These are phyloP conservation scores for Cyclaneusma minus DNA, from an alignment of 2,329 filamentous ascomycete genomes.

Conservation along the genomic window DNA sequence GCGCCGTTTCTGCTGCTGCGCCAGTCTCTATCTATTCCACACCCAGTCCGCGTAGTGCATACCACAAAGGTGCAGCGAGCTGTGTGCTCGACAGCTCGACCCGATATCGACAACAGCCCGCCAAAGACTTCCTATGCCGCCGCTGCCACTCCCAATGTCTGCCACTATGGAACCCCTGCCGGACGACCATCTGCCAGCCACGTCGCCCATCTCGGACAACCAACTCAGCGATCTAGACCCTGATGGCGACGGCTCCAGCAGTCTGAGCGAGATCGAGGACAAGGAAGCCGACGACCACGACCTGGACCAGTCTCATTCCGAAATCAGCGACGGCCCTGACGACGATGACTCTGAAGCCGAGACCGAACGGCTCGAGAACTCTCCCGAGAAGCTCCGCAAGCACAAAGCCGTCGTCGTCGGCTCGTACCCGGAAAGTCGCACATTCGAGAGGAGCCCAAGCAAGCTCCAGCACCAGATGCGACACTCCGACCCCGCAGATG, in stretches of 20 bases:
- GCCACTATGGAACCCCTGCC: too few species aligned
- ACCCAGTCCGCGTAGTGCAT: too few species aligned
- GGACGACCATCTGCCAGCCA: conserved; percentile 22
- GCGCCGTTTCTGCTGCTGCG: too few species aligned
- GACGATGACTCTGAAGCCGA: conserved; percentile 64
- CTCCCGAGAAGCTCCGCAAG: conserved; percentile 50
- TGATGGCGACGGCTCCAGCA: conserved; percentile 69
- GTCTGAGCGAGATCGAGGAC: conserved; percentile 83
- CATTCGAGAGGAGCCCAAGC: conserved; percentile 56
- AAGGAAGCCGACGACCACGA: conserved; percentile 52
- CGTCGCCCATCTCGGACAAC: conserved; percentile 28
- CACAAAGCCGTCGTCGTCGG: conserved; percentile 45
- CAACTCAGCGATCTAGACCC: conserved; percentile 17
- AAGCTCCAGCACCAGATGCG: conserved; percentile 50
- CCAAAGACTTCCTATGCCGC: too few species aligned
- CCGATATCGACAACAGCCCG: too few species aligned
- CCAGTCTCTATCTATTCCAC: too few species aligned
- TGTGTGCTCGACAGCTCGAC: too few species aligned
- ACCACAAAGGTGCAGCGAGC: too few species aligned
- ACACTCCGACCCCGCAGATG: conserved; percentile 24
- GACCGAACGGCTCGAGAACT: conserved; percentile 82
- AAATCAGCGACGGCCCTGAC: conserved; percentile 18
- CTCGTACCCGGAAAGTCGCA: conserved; percentile 34
- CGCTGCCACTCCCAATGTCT: too few species aligned
- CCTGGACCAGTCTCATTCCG: conserved; percentile 26